Base-by-base conservation (phyloP, 2,329 filamentous ascomycete genomes). In the Aspergillus sp. region DNA sequence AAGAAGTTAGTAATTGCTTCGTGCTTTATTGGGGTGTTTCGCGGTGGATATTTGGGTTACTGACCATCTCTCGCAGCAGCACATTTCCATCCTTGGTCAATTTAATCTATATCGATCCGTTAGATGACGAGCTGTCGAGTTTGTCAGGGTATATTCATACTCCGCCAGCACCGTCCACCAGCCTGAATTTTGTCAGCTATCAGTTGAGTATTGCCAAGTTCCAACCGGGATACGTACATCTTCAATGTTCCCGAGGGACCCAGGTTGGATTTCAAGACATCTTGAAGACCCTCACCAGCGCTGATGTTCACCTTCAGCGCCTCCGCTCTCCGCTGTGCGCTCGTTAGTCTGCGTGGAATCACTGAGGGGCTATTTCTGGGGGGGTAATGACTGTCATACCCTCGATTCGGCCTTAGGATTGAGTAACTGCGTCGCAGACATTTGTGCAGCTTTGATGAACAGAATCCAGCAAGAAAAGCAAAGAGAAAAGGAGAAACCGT, bases 391-490 rank as follows among this genome's bases (percentile, higher is more conserved):
- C 16, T 16, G 22, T 18, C 90, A 72, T 84, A 96, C 92, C 81
- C 95, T 89, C 71, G 93, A 97, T 83, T 99, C 95, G 73, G 95
- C 95, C 84, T 99, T 99, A 63, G 95, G 95, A 80, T 99, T 99
- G 67, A 99, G 89, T 73, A 99, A 88, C 82, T 98, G 94, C 74
- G 95, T 93, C 70, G 95, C 95, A 81, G 93, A 98, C 95, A 98
- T 98, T 56, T 70, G 69, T 70, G 70, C 67, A 66, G 59, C 53
- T 56, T 55, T 58, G 67, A 69, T 59, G 57, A 70, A 64, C 55
- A 62, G 65, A 56, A 62, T 63, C 56, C 61, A 68, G 60, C 64
- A 67, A 61, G 63, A 65, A 63, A 60, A 10, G 2, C 29, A 51
- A 7, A 18, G 20, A 26, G 26, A 42, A 14, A 16, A 32, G 65